Evolutionary conservation across 2,329 filamentous ascomycete species (phyloP), one percentile per base, ranked within the genome.

Genomic region (Colletotrichum higginsianum): DNA sequence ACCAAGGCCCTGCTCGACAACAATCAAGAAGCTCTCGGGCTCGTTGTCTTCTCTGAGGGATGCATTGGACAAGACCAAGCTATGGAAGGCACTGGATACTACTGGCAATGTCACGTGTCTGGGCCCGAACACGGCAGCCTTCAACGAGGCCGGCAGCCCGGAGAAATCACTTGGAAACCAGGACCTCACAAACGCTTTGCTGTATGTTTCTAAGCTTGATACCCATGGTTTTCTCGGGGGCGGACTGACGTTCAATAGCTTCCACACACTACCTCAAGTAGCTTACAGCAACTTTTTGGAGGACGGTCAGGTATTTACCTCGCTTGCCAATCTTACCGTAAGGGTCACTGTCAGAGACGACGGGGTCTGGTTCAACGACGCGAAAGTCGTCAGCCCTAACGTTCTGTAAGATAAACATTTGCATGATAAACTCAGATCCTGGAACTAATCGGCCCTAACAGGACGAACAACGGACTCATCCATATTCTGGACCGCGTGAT

Each of bases 341-440:
- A 70, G 47, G 15, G 74, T 79, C 49, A 77, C 71, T 5, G 47
- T 78, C 35, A 73, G 66, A 21, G 63, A 56, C 13, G 65, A 72
- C 38, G 66, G 73, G 46, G 76, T 74, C 40, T 78, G 74, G 71
- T 75, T 79, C 61, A 77, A 77, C 55, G 75, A 74, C 23, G 77
- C 75, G 18, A 72, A 71, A 61, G 76, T 78, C 58, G 73, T 77
- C 49, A 69, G 67, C 30, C 71, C 73, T n/a, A 76, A 76, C 47
- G 75, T 76, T 13, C 49, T 77, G 74, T 75, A 55, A 65, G 71
- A 55, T 15, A 26, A 23, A 15, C 26, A 2, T 11, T 11, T 12
- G 3, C 30, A 6, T n/a, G 15, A 13, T 11, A 21, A 18, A n/a
- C 5, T 1, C 16, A 6, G 15, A 15, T 30, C 2, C 21, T 38